Conservation (phyloP, 805 yeast genomes). For the Candida nonsorbophila region DNA sequence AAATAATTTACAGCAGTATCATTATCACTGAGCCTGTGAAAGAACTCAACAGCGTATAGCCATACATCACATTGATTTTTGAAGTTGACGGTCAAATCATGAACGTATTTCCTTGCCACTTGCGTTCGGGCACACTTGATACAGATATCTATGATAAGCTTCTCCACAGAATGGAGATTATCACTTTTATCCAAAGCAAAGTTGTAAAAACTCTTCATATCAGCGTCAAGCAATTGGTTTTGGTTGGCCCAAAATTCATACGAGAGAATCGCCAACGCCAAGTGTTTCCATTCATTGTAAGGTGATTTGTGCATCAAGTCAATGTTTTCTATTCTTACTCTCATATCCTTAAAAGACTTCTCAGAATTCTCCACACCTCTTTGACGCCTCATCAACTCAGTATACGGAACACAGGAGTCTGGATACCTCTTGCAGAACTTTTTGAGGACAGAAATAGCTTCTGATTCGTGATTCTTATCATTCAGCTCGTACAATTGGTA, state of each 20-base stretch:
- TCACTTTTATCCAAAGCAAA: conserved; percentile 24
- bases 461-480: conserved; percentile 5
- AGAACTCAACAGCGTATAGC: conserved; percentile 41
- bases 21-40: too few relatives aligned
- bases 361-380: conserved; percentile 7
- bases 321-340: conserved; percentile 7
- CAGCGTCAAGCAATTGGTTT: conserved; percentile 11
- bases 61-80: conserved; percentile 40
- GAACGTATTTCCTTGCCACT: conserved; percentile 18
- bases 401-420: conserved; percentile 16
- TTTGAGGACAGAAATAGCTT: conserved; percentile 9
- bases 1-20: too few relatives aligned
- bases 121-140: conserved; percentile 19
- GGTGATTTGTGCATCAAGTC: conserved; percentile 11
- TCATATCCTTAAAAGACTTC: conserved; percentile 8
- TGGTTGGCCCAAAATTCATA: conserved; percentile 6
- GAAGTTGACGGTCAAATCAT: conserved; percentile 18
- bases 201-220: conserved; percentile 15
- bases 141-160: conserved; percentile 30
- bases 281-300: conserved; percentile 28
- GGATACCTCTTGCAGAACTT: conserved; percentile 22
- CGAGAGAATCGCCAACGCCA: conserved; percentile 19
- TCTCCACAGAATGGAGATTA: conserved; percentile 40
- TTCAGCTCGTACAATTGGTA: conserved; percentile 17
- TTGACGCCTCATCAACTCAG: conserved; percentile 17